Percentiles rank a stretch among this genome's conserved stretches.
These are phyloP conservation scores for Arachis hypogaea DNA, from an alignment of 306 rosid genomes.

Conservation along the genomic window DNA sequence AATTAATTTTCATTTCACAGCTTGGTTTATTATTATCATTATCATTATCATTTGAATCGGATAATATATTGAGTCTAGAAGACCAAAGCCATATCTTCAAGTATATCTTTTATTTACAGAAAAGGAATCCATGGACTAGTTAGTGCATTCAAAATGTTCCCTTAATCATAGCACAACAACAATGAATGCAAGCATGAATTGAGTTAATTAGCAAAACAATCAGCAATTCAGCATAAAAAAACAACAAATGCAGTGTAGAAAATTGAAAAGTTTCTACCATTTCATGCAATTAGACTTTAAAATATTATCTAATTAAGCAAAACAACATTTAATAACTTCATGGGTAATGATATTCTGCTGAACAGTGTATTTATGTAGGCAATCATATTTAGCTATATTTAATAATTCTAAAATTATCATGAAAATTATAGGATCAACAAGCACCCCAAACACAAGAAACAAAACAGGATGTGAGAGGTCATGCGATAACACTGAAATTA, in stretches of 20 bases:
- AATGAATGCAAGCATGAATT: conserved; percentile 8
- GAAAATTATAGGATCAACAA: conserved; percentile 34
- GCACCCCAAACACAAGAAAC: conserved; percentile 28
- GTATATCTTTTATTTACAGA: background rate
- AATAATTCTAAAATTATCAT: conserved; percentile 3
- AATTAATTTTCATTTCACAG: too few species aligned
- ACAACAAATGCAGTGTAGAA: background rate
- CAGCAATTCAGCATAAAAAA: background rate
- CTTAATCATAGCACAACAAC: background rate
- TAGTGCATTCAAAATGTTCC: background rate
- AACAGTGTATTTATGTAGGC: conserved; percentile 7
- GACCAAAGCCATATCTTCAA: too few species aligned
- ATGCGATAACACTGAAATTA: background rate
- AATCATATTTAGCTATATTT: conserved; percentile 15
- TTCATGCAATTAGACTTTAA: too few species aligned
- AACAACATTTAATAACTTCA: background rate
- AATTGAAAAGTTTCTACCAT: background rate
- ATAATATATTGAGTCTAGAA: too few species aligned
- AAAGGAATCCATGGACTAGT: background rate
- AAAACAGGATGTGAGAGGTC: background rate
- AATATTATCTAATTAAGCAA: too few species aligned
- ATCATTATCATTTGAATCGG: too few species aligned
- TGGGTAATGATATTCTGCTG: background rate
- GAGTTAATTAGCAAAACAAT: background rate
- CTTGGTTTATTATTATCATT: too few species aligned